phyloP scores from a whole-genome alignment of 805 yeast genomes.

The Yamadazyma kitorensis region DNA sequence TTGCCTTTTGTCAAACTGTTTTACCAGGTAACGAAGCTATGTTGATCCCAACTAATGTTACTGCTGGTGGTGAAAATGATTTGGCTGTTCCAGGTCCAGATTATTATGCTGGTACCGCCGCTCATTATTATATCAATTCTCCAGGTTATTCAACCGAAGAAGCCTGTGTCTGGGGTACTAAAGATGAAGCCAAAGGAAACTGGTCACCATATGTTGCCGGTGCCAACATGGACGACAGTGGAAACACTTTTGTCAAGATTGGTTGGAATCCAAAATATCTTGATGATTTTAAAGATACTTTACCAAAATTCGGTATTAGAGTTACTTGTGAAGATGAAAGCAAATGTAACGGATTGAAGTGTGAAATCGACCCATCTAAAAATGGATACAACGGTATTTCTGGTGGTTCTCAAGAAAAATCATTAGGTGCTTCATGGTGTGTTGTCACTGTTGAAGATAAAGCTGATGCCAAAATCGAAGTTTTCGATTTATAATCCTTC shows the following conservation, averaged over 20 bases:
- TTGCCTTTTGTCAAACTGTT: conserved; percentile 90
- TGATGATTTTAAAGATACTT: conserved; percentile 54
- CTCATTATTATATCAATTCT: conserved; percentile 81
- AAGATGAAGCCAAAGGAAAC: conserved; percentile 69
- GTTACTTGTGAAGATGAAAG: conserved; percentile 69
- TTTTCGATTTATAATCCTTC: conserved; percentile 43
- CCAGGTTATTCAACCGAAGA: conserved; percentile 77
- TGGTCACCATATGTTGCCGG: conserved; percentile 96
- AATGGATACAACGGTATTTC: conserved; percentile 55
- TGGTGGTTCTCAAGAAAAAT: conserved; percentile 43
- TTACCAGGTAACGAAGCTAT: conserved; percentile 93
- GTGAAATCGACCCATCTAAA: conserved; percentile 74
- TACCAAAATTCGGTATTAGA: conserved; percentile 69
- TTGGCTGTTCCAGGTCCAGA: conserved; percentile 84
- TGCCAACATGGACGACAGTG: conserved; percentile 69
- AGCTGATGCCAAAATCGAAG: conserved; percentile 68
- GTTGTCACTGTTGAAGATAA: conserved; percentile 71
- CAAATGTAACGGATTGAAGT: conserved; percentile 72
- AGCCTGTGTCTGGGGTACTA: conserved; percentile 84
- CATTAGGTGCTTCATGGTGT: conserved; percentile 70
- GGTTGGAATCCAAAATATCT: conserved; percentile 90
- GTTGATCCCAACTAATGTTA: conserved; percentile 79
- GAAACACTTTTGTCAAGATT: conserved; percentile 76
- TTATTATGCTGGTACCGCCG: conserved; percentile 84
- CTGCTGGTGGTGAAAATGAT: conserved; percentile 43